Conservation (phyloP, 1,284 basidiomycete species). For the Puccinia horiana region DNA sequence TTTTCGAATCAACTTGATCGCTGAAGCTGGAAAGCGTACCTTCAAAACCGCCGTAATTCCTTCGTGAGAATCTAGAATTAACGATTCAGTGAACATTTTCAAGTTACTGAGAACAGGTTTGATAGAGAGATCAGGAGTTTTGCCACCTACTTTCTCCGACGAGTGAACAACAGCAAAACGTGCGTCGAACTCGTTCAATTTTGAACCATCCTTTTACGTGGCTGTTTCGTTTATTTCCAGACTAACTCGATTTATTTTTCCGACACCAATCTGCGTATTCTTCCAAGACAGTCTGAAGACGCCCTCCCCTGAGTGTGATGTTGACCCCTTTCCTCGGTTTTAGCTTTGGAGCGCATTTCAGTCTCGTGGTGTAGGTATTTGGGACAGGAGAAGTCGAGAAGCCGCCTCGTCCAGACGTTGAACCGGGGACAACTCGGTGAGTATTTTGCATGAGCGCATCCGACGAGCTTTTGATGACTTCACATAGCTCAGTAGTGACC, state of each 20-base stretch:
- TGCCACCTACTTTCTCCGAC: not conserved
- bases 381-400: not conserved
- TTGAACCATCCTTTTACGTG: constrained; percentile 37
- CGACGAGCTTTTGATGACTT: constrained; percentile 20
- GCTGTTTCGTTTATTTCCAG: constrained; percentile 34
- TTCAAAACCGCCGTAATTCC: constrained; percentile 26
- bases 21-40: constrained; percentile 42
- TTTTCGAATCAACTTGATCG: constrained; percentile 46
- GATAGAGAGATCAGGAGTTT: not conserved
- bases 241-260: constrained; percentile 37
- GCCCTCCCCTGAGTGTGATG: constrained; percentile 39
- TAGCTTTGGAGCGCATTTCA: constrained; percentile 43
- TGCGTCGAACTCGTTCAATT: constrained; percentile 43
- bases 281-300: constrained; percentile 28
- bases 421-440: not conserved
- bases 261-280: constrained; percentile 49
- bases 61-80: not conserved
- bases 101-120: not conserved
- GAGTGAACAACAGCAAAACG: constrained; percentile 44
- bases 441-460: not conserved
- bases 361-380: constrained; percentile 1
- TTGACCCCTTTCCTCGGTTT: constrained; percentile 49
- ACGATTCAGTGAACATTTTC: not conserved
- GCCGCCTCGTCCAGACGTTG: constrained; percentile 14
- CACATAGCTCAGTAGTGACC: constrained; percentile 15